Evolutionary conservation across 2,329 filamentous ascomycete species (phyloP).

Genomic region (Bipolaris zeicola): DNA sequence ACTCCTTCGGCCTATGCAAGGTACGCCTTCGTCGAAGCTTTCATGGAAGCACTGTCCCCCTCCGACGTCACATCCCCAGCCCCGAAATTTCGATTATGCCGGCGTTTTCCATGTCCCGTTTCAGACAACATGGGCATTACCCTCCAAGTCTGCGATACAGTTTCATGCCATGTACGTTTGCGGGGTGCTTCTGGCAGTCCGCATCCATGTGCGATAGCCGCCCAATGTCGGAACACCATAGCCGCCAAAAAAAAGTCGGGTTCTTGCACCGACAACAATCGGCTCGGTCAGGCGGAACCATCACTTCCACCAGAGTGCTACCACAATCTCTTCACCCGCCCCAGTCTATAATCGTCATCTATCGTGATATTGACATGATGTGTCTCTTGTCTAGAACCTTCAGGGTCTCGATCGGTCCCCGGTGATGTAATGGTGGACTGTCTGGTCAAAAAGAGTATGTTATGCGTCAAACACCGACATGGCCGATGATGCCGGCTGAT

Average conservation of each 20-base stretch:
- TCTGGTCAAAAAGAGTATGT: conserved; percentile 12
- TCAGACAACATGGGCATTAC: conserved; percentile 3
- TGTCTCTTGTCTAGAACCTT: neutral
- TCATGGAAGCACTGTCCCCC: conserved; percentile 15
- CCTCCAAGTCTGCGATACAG: conserved; percentile 6
- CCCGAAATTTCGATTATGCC: conserved; percentile 15
- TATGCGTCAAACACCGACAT: conserved; percentile 19
- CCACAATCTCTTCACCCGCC: conserved; percentile 1
- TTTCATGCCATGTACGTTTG: conserved; percentile 11
- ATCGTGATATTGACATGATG: neutral
- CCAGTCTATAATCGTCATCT: conserved; percentile 3
- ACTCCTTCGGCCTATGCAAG: conserved; percentile 27
- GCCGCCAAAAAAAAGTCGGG: neutral
- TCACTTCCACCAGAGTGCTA: neutral
- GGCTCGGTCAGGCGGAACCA: conserved; percentile 3
- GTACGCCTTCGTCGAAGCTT: conserved; percentile 23
- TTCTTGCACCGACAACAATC: neutral
- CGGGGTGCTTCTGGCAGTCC: neutral
- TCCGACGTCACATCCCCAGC: conserved; percentile 13
- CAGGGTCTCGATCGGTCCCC: conserved; percentile 10
- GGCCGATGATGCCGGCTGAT: conserved; percentile 17
- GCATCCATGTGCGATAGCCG: conserved; percentile 12
- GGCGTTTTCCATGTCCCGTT: conserved; percentile 8
- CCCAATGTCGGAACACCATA: conserved; percentile 12
- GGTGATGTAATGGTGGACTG: conserved; percentile 16